phyloP scores from a whole-genome alignment of 2,329 filamentous ascomycete species.

The Colletotrichum melonis region DNA sequence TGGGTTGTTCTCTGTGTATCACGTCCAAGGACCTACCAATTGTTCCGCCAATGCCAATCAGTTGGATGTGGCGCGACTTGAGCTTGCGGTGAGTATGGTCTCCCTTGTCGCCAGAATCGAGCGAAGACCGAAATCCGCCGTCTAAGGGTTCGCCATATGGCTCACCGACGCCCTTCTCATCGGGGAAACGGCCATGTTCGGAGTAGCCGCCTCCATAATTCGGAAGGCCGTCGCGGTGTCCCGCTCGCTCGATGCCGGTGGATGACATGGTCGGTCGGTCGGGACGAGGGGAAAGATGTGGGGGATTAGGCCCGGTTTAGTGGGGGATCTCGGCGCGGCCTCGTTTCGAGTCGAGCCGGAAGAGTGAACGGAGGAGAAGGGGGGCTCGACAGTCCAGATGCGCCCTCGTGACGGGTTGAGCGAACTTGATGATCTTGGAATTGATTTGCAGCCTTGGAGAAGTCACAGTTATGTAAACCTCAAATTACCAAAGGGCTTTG shows the following conservation, averaged over 20 bases:
- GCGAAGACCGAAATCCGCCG: slow-evolving; percentile 22
- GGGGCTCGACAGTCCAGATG: too few relatives aligned
- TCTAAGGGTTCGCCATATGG: slow-evolving; percentile 22
- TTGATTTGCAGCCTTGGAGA: neutral
- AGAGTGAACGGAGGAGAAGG: neutral
- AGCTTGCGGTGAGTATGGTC: slow-evolving; percentile 64
- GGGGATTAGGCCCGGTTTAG: neutral
- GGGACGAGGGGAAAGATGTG: neutral
- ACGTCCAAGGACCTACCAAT: slow-evolving; percentile 71
- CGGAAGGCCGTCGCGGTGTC: slow-evolving; percentile 19
- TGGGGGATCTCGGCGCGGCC: slow-evolving; percentile 1
- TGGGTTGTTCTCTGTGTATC: neutral
- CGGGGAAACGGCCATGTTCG: slow-evolving; percentile 4
- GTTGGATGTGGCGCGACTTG: slow-evolving; percentile 67
- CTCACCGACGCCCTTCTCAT: slow-evolving; percentile 27
- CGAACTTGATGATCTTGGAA: too few relatives aligned
- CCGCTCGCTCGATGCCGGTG: slow-evolving; percentile 37
- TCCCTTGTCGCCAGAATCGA: slow-evolving; percentile 30
- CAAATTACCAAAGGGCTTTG: slow-evolving; percentile 40
- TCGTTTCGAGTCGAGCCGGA: neutral
- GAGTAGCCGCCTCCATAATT: slow-evolving; percentile 10
- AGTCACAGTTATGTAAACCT: neutral
- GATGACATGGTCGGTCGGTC: slow-evolving; percentile 37
- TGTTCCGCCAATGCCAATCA: slow-evolving; percentile 73
- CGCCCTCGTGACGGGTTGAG: neutral